phyloP scores from a whole-genome alignment of 2,329 filamentous ascomycete species.

The Neonectria ditissima region DNA sequence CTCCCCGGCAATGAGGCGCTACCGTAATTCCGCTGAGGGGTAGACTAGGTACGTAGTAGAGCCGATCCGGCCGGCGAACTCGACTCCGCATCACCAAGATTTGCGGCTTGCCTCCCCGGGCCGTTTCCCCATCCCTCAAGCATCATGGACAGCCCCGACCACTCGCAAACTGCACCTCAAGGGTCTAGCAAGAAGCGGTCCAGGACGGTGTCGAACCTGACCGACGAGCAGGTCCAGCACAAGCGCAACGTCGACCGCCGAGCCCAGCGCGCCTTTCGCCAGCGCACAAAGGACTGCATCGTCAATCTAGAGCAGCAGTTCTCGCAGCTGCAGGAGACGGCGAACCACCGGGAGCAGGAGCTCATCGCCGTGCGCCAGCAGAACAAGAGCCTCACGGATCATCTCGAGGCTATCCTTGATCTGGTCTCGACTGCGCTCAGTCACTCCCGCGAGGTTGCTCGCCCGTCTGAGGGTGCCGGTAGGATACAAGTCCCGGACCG shows the following conservation, averaged over 20 bases:
- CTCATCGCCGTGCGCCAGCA: not conserved
- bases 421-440: not conserved
- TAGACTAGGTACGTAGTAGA: too few relatives aligned
- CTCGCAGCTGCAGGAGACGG: slow-evolving; percentile 7
- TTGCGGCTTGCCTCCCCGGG: too few relatives aligned
- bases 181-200: not conserved
- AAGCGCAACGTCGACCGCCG: slow-evolving; percentile 7
- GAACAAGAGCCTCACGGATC: not conserved
- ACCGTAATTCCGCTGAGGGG: not conserved
- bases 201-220: not conserved
- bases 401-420: not conserved
- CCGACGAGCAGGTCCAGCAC: slow-evolving; percentile 12
- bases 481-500: not conserved
- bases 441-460: not conserved
- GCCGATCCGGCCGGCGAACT: too few relatives aligned
- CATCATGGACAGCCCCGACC: not conserved
- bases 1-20: not conserved
- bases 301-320: slow-evolving; percentile 12
- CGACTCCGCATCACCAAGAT: not conserved
- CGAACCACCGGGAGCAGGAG: slow-evolving; percentile 4
- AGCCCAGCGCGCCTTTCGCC: slow-evolving; percentile 11
- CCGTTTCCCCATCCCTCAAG: not conserved
- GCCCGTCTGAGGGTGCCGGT: not conserved
- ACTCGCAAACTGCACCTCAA: not conserved
- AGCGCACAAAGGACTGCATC: slow-evolving; percentile 7